phyloP scores from a whole-genome alignment of 225 moss, liverwort and hornwort species.

The Pseudoscleropodium purum region DNA sequence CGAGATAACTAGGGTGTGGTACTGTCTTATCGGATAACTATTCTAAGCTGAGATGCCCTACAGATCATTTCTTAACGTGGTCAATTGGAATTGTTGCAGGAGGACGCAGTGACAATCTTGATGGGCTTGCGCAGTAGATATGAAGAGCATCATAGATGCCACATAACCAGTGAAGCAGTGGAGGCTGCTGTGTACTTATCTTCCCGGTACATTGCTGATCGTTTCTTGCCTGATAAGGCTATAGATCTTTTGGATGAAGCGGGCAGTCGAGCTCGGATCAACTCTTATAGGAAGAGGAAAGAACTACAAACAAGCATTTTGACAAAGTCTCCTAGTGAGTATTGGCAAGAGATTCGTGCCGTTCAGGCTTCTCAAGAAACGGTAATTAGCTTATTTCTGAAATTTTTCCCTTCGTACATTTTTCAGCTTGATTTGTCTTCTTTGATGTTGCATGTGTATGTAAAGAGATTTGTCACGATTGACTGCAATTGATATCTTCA shows the following conservation, averaged over 20 bases:
- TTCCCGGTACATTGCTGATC: conserved; percentile 82
- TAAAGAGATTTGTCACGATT: not conserved
- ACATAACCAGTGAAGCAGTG: conserved; percentile 84
- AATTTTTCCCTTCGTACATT: not conserved
- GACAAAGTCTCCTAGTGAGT: conserved; percentile 66
- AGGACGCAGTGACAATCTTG: conserved; percentile 72
- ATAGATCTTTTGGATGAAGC: conserved; percentile 97
- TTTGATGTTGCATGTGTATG: not conserved
- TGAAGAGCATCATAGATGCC: conserved; percentile 88
- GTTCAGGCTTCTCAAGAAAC: conserved; percentile 88
- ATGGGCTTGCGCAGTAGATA: conserved; percentile 84
- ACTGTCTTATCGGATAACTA: not conserved
- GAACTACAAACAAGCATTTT: conserved; percentile 80
- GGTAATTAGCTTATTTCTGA: conserved; percentile 18
- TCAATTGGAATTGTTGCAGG: conserved; percentile 37
- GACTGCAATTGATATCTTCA: not conserved
- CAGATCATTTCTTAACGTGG: not conserved
- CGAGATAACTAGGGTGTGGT: not conserved
- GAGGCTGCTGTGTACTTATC: conserved; percentile 87
- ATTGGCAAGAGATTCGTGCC: conserved; percentile 90
- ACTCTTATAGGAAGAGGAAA: conserved; percentile 65
- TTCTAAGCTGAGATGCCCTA: not conserved
- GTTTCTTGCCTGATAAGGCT: conserved; percentile 94
- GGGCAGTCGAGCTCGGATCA: conserved; percentile 87
- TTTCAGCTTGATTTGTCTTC: not conserved